A percentile compares a stretch with the other conserved stretches of the same genome.
These are phyloP conservation scores for Rasamsonia emersonii DNA, from an alignment of 2,329 filamentous ascomycete genomes.

Conservation along the genomic window DNA sequence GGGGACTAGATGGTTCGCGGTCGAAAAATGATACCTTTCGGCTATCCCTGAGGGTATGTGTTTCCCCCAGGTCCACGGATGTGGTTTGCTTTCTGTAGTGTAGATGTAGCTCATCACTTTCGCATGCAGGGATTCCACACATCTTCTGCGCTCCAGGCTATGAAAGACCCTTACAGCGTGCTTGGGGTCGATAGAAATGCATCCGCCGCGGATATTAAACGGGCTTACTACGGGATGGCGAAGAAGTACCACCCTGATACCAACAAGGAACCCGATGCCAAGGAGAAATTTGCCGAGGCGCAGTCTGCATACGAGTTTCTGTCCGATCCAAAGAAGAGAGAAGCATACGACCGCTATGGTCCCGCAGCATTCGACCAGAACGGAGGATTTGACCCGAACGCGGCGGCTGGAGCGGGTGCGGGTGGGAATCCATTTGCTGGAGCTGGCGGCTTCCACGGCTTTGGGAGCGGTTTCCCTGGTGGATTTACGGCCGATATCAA, in stretches of 20 bases:
- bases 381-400: slow-evolving; percentile 70
- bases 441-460: slow-evolving; percentile 54
- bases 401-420: slow-evolving; percentile 46
- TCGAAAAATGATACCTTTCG: slow-evolving; percentile 18
- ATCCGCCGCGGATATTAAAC: slow-evolving; percentile 86
- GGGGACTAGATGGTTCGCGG: slow-evolving; percentile 17
- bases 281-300: slow-evolving; percentile 88
- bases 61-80: slow-evolving; percentile 1
- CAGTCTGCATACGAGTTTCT: slow-evolving; percentile 91
- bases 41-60: slow-evolving; percentile 28
- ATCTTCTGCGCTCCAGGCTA: slow-evolving; percentile 52
- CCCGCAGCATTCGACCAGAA: slow-evolving; percentile 62
- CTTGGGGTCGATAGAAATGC: slow-evolving; percentile 78
- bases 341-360: slow-evolving; percentile 86
- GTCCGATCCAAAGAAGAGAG: slow-evolving; percentile 85
- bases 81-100: slow-evolving; percentile 1
- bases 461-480: slow-evolving; percentile 47
- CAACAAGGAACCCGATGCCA: slow-evolving; percentile 88
- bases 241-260: slow-evolving; percentile 98
- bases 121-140: slow-evolving; percentile 34
- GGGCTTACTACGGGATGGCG: slow-evolving; percentile 92
- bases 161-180: slow-evolving; percentile 76
- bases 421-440: slow-evolving; percentile 46
- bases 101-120: neutral
- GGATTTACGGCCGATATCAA: slow-evolving; percentile 80